phyloP scores from a whole-genome alignment of 345 rosid genomes.

The Corchorus olitorius region DNA sequence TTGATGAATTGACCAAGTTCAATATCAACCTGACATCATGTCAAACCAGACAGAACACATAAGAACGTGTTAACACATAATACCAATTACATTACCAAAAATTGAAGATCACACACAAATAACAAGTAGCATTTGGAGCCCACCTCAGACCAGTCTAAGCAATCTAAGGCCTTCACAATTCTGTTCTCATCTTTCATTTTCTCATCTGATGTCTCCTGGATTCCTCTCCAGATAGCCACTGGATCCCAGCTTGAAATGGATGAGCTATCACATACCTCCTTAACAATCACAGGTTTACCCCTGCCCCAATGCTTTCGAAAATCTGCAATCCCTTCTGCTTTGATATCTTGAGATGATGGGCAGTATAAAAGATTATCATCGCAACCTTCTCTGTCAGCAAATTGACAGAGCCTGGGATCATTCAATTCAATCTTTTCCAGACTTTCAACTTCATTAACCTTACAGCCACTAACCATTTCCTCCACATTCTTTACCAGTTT shows the following conservation, averaged over 20 bases:
- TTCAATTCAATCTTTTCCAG: slow-evolving; percentile 27
- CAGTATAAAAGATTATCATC: slow-evolving; percentile 64
- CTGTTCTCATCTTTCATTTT: slow-evolving; percentile 61
- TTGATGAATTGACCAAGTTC: slow-evolving; percentile 67
- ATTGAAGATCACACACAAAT: slow-evolving; percentile 12
- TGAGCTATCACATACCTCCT: slow-evolving; percentile 61
- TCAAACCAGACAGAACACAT: slow-evolving; percentile 16
- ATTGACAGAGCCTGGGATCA: slow-evolving; percentile 48
- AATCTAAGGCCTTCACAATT: slow-evolving; percentile 73
- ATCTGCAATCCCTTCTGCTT: slow-evolving; percentile 54
- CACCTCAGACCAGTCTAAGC: slow-evolving; percentile 82
- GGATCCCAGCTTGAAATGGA: slow-evolving; percentile 81
- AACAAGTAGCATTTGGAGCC: slow-evolving; percentile 23
- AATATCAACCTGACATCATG: slow-evolving; percentile 67
- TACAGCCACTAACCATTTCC: slow-evolving; percentile 91
- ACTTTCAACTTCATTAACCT: slow-evolving; percentile 45
- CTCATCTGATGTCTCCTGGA: slow-evolving; percentile 72
- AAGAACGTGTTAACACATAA: slow-evolving; percentile 13
- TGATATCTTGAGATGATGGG: slow-evolving; percentile 56
- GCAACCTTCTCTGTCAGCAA: slow-evolving; percentile 58
- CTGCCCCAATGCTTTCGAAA: slow-evolving; percentile 81
- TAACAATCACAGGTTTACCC: slow-evolving; percentile 76
- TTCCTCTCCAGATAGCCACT: slow-evolving; percentile 71
- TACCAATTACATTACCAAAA: slow-evolving; percentile 2
- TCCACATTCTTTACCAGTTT: slow-evolving; percentile 92